phyloP scores from a whole-genome alignment of 192 early-diverging fungal species.

The Backusella westeae region DNA sequence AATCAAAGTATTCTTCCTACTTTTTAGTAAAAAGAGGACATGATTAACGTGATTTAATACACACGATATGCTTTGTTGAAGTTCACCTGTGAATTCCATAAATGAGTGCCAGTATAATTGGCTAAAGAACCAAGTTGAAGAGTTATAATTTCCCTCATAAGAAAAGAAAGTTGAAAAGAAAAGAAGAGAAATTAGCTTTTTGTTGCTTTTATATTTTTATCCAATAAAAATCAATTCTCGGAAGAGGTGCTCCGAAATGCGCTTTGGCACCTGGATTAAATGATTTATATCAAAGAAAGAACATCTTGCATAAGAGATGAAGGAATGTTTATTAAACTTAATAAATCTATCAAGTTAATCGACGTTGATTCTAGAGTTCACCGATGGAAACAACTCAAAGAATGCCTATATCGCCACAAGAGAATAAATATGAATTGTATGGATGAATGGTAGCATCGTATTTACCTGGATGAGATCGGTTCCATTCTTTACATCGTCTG shows the following conservation, averaged over 20 bases:
- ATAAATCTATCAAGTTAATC: background rate
- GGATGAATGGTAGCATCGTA: no score
- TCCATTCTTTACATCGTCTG: slow-evolving; percentile 85
- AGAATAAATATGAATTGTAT: no score
- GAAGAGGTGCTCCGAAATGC: no score
- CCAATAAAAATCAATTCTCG: background rate
- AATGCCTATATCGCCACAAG: slow-evolving; percentile 3
- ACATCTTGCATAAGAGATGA: no score
- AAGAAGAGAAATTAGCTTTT: background rate
- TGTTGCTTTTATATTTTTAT: background rate
- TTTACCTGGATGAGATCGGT: slow-evolving; percentile 81
- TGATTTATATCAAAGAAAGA: no score
- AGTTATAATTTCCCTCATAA: slow-evolving; percentile 88
- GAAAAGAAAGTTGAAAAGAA: background rate
- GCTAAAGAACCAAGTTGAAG: slow-evolving; percentile 86
- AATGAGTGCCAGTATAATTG: slow-evolving; percentile 89
- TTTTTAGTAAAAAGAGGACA: slow-evolving; percentile 9
- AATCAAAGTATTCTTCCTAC: slow-evolving; percentile 51
- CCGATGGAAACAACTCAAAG: slow-evolving; percentile 18
- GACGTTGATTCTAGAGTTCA: slow-evolving; percentile 11
- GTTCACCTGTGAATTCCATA: slow-evolving; percentile 85
- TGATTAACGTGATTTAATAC: background rate
- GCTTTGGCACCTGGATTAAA: no score
- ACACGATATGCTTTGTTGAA: background rate
- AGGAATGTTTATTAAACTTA: no score